These are phyloP conservation scores for Chrysoporthe puriensis DNA, from an alignment of 2,329 filamentous ascomycete species.

Conservation along the genomic window DNA sequence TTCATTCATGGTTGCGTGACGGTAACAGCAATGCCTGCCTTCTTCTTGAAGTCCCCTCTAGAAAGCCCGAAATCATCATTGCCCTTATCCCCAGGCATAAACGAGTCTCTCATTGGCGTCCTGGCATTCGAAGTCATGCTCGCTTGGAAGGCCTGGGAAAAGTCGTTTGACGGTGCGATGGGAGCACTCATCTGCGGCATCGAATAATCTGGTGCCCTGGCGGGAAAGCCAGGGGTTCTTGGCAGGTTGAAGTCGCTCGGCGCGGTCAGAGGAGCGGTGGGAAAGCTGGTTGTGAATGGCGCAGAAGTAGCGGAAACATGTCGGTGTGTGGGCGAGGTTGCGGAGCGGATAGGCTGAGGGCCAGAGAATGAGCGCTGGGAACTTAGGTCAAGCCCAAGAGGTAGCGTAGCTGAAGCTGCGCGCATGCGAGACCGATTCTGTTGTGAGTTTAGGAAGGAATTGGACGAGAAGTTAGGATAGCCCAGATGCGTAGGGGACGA, in stretches of 20 bases:
- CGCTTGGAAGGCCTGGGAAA: constrained; percentile 52
- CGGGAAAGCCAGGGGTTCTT: constrained; percentile 44
- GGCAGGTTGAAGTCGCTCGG: constrained; percentile 57
- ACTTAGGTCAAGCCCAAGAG: constrained; percentile 50
- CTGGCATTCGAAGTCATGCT: constrained; percentile 42
- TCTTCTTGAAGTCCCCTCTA: constrained; percentile 40
- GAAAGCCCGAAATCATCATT: constrained; percentile 36
- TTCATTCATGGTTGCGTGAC: constrained; percentile 8
- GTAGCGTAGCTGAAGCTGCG: constrained; percentile 52
- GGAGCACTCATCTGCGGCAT: constrained; percentile 60
- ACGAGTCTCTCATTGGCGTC: constrained; percentile 51
- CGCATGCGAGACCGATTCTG: constrained; percentile 52
- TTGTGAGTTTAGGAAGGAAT: constrained; percentile 45
- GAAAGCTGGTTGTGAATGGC: constrained; percentile 54
- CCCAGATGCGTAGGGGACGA: constrained; percentile 55
- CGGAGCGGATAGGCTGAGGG: constrained; percentile 34
- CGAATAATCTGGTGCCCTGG: constrained; percentile 49
- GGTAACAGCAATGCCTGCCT: constrained; percentile 42
- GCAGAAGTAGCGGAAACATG: constrained; percentile 43
- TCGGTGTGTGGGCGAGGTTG: constrained; percentile 42
- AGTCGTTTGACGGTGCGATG: constrained; percentile 57
- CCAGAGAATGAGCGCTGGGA: constrained; percentile 45
- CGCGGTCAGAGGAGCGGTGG: constrained; percentile 57
- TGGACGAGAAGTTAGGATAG: constrained; percentile 49
- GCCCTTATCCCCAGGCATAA: constrained; percentile 36